Evolutionary conservation across 2,329 filamentous ascomycete species (phyloP).

Genomic region (Grosmannia huntii): DNA sequence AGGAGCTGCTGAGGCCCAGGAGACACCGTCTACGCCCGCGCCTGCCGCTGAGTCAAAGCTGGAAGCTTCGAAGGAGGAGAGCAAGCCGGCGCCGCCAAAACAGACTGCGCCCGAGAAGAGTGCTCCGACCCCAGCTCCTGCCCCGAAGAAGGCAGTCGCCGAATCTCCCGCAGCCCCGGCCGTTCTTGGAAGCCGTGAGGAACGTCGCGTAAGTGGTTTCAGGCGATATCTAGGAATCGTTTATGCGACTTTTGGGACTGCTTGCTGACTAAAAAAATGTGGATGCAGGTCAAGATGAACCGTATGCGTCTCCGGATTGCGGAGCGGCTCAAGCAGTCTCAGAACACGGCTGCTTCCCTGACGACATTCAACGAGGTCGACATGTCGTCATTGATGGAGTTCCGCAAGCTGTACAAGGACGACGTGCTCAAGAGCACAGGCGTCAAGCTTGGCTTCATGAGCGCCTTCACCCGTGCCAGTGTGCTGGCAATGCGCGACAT

Average conservation of each 20-base stretch:
- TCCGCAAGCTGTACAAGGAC: slow-evolving; percentile 95
- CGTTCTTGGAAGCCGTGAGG: slow-evolving; percentile 61
- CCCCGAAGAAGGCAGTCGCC: slow-evolving; percentile 20
- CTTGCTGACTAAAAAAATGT: neutral
- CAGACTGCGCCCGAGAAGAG: slow-evolving; percentile 7
- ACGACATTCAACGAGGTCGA: slow-evolving; percentile 99
- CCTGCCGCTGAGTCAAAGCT: slow-evolving; percentile 26
- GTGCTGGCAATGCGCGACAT: slow-evolving; percentile 89
- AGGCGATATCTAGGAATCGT: neutral
- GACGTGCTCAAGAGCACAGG: slow-evolving; percentile 91
- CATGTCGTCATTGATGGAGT: slow-evolving; percentile 95
- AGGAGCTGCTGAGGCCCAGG: neutral
- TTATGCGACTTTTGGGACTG: neutral
- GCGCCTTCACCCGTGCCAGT: slow-evolving; percentile 82
- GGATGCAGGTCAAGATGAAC: slow-evolving; percentile 88
- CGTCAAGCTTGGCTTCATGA: slow-evolving; percentile 99
- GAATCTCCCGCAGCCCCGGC: slow-evolving; percentile 25
- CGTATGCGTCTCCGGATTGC: slow-evolving; percentile 96
- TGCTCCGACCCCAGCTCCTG: slow-evolving; percentile 7
- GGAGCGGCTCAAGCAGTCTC: slow-evolving; percentile 96
- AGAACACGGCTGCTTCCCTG: slow-evolving; percentile 93
- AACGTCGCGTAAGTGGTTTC: slow-evolving; percentile 59
- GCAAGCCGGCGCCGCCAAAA: slow-evolving; percentile 16
- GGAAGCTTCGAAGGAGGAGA: slow-evolving; percentile 21
- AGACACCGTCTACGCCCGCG: slow-evolving; percentile 18